Conservation (phyloP, 805 yeast species). For the Starmerella bombicola region DNA sequence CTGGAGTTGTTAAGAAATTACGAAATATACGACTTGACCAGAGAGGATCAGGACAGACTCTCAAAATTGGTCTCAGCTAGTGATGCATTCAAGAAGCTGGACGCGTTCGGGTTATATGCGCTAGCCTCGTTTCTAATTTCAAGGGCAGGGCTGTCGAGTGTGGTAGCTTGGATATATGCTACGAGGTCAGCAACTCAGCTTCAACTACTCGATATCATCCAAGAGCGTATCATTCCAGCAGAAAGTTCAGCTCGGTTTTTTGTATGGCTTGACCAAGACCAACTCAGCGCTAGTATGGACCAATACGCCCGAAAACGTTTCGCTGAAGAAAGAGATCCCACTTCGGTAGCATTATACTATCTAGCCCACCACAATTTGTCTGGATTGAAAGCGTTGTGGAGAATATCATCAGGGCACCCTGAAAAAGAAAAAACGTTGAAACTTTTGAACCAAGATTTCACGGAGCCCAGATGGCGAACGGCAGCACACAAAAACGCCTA, state of each 20-base stretch:
- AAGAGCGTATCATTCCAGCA: not conserved
- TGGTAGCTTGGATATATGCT: constrained; percentile 58
- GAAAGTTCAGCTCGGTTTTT: not conserved
- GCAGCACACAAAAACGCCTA: constrained; percentile 91
- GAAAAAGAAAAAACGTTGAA: constrained; percentile 75
- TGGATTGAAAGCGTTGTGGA: constrained; percentile 71
- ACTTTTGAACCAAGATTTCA: constrained; percentile 66
- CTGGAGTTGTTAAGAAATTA: not conserved
- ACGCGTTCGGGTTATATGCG: not conserved
- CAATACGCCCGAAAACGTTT: constrained; percentile 62
- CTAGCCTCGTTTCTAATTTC: not conserved
- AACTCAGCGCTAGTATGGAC: constrained; percentile 46
- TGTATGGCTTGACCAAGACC: constrained; percentile 45
- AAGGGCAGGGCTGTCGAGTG: not conserved
- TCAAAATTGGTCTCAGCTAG: not conserved
- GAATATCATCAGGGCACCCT: constrained; percentile 55
- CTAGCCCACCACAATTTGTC: constrained; percentile 68
- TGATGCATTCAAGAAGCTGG: not conserved
- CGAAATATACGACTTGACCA: not conserved
- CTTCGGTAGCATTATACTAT: constrained; percentile 58
- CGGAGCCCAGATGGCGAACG: constrained; percentile 61
- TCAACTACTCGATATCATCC: constrained; percentile 38
- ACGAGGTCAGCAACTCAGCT: constrained; percentile 70
- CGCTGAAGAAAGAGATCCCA: constrained; percentile 54
- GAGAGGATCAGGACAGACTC: not conserved